These are phyloP conservation scores for Aureobasidium subglaciale DNA, from an alignment of 2,329 filamentous ascomycete genomes.

Conservation along the genomic window DNA sequence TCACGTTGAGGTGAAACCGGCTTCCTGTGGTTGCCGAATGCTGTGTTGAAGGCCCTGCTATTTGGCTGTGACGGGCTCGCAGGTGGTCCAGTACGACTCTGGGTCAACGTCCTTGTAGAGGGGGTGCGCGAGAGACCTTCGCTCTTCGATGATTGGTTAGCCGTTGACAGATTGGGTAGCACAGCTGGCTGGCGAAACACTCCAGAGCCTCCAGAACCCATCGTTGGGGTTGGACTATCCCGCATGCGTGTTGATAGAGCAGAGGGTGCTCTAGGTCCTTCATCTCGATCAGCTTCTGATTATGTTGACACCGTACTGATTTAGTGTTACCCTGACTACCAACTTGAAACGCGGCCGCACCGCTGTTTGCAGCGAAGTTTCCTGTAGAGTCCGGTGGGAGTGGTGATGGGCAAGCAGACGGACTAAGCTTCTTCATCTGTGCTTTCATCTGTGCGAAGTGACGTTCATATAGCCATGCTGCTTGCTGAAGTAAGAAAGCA, in stretches of 20 bases:
- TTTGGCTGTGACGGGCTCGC: slow-evolving; percentile 23
- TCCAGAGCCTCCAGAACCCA: slow-evolving; percentile 35
- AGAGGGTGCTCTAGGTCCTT: slow-evolving; percentile 42
- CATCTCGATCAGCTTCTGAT: neutral
- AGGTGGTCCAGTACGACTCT: slow-evolving; percentile 23
- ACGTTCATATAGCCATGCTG: slow-evolving; percentile 85
- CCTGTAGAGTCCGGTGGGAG: slow-evolving; percentile 38
- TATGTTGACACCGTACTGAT: neutral
- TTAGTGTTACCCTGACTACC: neutral
- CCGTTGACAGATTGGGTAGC: slow-evolving; percentile 10
- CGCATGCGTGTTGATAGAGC: slow-evolving; percentile 50
- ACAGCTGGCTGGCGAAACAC: slow-evolving; percentile 18
- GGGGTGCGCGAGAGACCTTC: slow-evolving; percentile 35
- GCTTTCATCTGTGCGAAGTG: slow-evolving; percentile 85
- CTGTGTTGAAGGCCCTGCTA: slow-evolving; percentile 23
- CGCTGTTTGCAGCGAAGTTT: slow-evolving; percentile 32
- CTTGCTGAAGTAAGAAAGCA: slow-evolving; percentile 84
- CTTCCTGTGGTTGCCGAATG: slow-evolving; percentile 21
- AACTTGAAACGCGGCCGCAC: slow-evolving; percentile 19
- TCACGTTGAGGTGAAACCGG: slow-evolving; percentile 19
- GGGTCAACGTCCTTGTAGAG: slow-evolving; percentile 43
- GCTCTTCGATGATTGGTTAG: neutral
- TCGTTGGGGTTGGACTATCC: slow-evolving; percentile 49
- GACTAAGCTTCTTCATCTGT: slow-evolving; percentile 73
- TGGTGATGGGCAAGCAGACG: slow-evolving; percentile 52